phyloP scores from a whole-genome alignment of 805 yeast species.

The Hanseniaspora vineae region DNA sequence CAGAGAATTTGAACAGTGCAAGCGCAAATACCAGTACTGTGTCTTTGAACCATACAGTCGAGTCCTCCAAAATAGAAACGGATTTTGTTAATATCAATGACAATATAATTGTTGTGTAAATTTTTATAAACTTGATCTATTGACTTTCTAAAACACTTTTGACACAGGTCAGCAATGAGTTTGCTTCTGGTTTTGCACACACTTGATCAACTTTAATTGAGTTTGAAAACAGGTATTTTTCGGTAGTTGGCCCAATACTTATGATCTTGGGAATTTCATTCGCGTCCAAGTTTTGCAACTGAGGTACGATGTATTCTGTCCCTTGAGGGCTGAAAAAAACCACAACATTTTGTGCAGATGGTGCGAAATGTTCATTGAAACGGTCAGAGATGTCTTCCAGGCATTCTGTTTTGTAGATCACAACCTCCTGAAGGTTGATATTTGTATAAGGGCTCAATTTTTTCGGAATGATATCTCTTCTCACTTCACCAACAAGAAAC shows the following conservation, averaged over 20 bases:
- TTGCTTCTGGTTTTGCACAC: conserved; percentile 62
- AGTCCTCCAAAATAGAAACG: neutral
- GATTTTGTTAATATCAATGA: conserved; percentile 3
- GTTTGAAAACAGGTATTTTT: conserved; percentile 38
- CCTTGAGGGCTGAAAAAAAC: conserved; percentile 91
- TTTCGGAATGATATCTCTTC: conserved; percentile 71
- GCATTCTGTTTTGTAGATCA: conserved; percentile 56
- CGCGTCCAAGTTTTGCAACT: conserved; percentile 24
- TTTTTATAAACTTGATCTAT: neutral
- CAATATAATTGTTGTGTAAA: conserved; percentile 3
- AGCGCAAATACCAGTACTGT: neutral
- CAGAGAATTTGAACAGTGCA: no score
- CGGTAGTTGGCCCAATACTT: conserved; percentile 89
- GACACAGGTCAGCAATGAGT: conserved; percentile 33
- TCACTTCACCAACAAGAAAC: conserved; percentile 76
- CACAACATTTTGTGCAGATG: conserved; percentile 40
- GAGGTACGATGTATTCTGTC: conserved; percentile 43
- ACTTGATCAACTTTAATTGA: conserved; percentile 50
- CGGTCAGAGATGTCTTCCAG: conserved; percentile 33
- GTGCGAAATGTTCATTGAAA: conserved; percentile 13
- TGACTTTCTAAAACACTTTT: neutral
- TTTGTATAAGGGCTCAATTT: conserved; percentile 30
- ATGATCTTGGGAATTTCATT: conserved; percentile 34
- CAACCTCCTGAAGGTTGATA: conserved; percentile 31
- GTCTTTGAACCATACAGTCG: neutral